These are phyloP conservation scores for Apiotrichum brassicae DNA, from an alignment of 1,284 basidiomycete species.

Conservation along the genomic window DNA sequence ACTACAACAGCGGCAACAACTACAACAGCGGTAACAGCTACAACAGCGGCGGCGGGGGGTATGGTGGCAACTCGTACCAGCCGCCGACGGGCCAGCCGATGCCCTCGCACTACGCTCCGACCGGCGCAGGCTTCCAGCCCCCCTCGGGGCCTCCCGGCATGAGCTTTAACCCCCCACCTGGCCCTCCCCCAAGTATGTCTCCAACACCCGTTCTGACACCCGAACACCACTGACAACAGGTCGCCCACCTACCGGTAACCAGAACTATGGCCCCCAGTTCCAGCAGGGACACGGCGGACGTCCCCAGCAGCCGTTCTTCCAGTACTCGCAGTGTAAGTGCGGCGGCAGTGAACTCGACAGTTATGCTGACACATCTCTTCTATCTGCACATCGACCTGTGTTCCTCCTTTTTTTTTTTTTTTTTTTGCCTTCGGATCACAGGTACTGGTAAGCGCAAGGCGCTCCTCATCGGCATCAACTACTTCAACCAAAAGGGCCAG, in stretches of 20 bases:
- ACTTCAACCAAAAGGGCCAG: constrained; percentile 58
- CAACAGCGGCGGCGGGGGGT: background rate
- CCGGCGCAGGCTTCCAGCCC: constrained; percentile 9
- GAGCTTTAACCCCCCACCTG: constrained; percentile 2
- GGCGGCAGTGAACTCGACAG: background rate
- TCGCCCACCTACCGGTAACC: constrained; percentile 53
- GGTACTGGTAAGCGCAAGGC: constrained; percentile 37
- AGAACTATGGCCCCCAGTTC: constrained; percentile 62
- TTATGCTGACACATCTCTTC: background rate
- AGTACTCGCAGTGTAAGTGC: constrained; percentile 67
- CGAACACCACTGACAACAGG: background rate
- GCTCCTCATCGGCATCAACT: constrained; percentile 57
- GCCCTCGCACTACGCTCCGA: constrained; percentile 9
- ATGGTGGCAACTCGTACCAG: constrained; percentile 1
- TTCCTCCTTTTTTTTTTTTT: background rate
- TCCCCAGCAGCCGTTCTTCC: constrained; percentile 58
- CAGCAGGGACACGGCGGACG: constrained; percentile 52
- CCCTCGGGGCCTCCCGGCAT: background rate
- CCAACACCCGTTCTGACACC: background rate
- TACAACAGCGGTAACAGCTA: background rate
- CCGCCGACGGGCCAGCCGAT: constrained; percentile 13
- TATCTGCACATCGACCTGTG: background rate
- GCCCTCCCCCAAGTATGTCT: constrained; percentile 2
- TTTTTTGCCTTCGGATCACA: background rate
- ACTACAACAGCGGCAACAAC: background rate